Conservation (phyloP, 306 rosid genomes). For the Urtica urens region DNA sequence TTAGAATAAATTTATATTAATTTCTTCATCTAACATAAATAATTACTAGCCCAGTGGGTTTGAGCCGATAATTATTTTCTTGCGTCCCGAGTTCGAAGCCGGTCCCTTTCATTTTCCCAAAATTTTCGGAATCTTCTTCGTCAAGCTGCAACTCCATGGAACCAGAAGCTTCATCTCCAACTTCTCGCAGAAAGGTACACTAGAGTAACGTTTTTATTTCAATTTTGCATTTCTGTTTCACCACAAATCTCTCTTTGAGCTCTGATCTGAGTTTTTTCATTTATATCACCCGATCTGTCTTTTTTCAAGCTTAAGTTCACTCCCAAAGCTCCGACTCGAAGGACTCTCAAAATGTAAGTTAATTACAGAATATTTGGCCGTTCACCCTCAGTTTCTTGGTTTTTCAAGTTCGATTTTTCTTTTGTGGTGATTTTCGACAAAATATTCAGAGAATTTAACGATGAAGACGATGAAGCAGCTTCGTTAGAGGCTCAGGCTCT, state of each 20-base stretch:
- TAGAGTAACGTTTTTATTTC: not conserved
- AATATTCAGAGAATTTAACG: slow-evolving; percentile 34
- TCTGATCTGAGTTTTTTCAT: slow-evolving; percentile 4
- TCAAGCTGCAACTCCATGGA: slow-evolving; percentile 31
- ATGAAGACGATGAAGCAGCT: slow-evolving; percentile 22
- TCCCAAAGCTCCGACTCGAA: slow-evolving; percentile 35
- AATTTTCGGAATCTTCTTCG: slow-evolving; percentile 2
- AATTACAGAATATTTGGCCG: not conserved
- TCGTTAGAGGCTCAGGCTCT: slow-evolving; percentile 24
- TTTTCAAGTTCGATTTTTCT: not conserved
- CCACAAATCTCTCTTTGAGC: not conserved
- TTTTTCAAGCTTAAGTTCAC: slow-evolving; percentile 33
- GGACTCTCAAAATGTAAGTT: slow-evolving; percentile 30
- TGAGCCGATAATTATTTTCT: not conserved
- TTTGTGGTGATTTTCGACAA: not conserved
- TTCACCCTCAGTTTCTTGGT: not conserved
- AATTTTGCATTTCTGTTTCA: not conserved
- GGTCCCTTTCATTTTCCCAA: fast-evolving
- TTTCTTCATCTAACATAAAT: not conserved
- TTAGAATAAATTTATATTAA: not conserved
- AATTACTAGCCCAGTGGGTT: not conserved
- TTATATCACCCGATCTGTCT: not conserved
- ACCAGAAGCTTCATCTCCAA: slow-evolving; percentile 6
- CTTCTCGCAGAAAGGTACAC: slow-evolving; percentile 33
- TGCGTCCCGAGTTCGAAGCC: slow-evolving; percentile 22